Evolutionary conservation across 306 rosid genomes (phyloP), one percentile per base, ranked within the genome.

Genomic region (Trichosanthes truncata): DNA sequence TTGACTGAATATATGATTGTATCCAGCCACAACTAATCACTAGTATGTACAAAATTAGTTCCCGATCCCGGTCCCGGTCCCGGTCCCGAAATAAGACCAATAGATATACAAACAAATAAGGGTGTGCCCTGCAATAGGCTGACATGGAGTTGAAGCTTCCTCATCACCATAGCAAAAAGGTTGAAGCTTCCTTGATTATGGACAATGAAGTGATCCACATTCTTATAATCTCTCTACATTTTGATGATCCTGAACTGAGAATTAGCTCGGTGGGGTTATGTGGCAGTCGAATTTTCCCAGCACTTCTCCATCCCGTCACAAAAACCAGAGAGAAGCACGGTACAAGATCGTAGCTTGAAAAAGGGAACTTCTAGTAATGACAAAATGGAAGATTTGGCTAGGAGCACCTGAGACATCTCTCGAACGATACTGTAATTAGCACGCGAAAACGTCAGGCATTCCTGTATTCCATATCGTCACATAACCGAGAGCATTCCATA

Each of bases 351-450:
- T 36, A 36, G 40, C 57, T 72, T 51, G 77, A 53, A 74, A 18
- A 48, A 3, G 18, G 45, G 13, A 74, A 51, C 78, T 4, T 10
- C 63, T 74, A 49, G 63, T 9, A 74, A 74, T 36, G 51, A 40
- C 23, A 68, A 68, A 36, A 36, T 51, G 78, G 61, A 74, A 48
- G 41, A 15, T 74, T 74, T 45, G 25, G 43, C 77, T 72, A 25
- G 12, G 23, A 25, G 76, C 33, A 74, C 43, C 40, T 7, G 14
- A 45, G 41, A 74, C 5, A 74, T 33, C 45, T 51, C 62, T 33
- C 1, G 23, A 51, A 51, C 48, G 87, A 86, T 84, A 84, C 76
- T 81, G 87, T 89, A 81, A 81, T 87, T 88, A 88, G 90, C 89
- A 89, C 95, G 90, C 80, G 83, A 80, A 80, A 68, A 83, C 59